Evolutionary conservation across 2,329 filamentous ascomycete species (phyloP).

Genomic region (Penicillium hesseltinei): DNA sequence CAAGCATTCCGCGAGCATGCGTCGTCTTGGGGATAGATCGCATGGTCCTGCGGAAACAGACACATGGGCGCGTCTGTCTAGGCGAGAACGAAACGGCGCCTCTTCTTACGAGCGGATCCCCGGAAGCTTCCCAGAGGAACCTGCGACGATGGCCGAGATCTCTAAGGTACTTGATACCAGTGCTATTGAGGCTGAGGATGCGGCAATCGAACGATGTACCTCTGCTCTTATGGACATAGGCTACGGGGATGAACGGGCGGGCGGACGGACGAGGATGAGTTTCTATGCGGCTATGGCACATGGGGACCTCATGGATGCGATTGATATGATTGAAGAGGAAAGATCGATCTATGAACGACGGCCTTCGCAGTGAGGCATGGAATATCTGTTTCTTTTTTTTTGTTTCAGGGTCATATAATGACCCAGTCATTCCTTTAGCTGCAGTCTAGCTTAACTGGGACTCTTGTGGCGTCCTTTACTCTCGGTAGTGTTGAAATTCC

Average conservation of each 20-base stretch:
- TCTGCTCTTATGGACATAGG: constrained; percentile 42
- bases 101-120: constrained; percentile 17
- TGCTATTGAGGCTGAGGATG: background rate
- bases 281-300: constrained; percentile 48
- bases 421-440: constrained; percentile 1
- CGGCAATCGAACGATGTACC: constrained; percentile 38
- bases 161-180: background rate
- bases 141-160: background rate
- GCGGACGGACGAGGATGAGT: constrained; percentile 39
- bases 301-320: constrained; percentile 45
- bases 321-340: constrained; percentile 53
- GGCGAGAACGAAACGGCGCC: constrained; percentile 19
- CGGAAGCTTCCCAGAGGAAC: constrained; percentile 29
- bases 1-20: constrained; percentile 24
- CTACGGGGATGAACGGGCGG: constrained; percentile 37
- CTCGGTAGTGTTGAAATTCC: background rate
- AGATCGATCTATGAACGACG: constrained; percentile 41
- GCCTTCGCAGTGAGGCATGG: constrained; percentile 5
- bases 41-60: constrained; percentile 1
- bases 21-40: constrained; percentile 15
- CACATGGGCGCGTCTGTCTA: constrained; percentile 22
- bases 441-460: background rate
- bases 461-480: background rate
- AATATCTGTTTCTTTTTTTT: background rate
- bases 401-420: background rate